Evolutionary conservation across 305 asterid genomes (phyloP).

Genomic region (Fraxinus paxiana): DNA sequence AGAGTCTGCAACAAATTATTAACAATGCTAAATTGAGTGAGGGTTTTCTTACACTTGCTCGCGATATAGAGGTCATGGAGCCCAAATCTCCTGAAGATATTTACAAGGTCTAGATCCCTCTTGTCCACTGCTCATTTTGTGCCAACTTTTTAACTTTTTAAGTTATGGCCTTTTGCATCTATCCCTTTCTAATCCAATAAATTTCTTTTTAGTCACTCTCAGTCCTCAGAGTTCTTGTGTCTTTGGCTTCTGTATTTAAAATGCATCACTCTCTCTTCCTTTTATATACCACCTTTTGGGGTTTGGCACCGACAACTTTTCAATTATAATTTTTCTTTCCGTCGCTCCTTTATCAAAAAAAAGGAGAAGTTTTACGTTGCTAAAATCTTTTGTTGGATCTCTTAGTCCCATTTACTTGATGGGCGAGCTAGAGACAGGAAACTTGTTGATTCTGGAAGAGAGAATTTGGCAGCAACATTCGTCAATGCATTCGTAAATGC

Average conservation of each 20-base stretch:
- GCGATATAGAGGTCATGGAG: constrained; percentile 98
- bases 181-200: neutral
- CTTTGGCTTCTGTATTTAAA: neutral
- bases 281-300: neutral
- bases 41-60: constrained; percentile 96
- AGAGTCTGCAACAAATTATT: constrained; percentile 68
- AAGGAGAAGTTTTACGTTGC: neutral
- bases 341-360: neutral
- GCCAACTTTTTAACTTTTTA: neutral
- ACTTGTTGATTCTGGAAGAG: constrained; percentile 87
- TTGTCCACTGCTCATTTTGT: constrained; percentile 1
- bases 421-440: constrained; percentile 90
- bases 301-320: neutral
- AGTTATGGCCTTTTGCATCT: neutral
- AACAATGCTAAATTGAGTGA: constrained; percentile 76
- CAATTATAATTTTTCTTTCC: neutral
- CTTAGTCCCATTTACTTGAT: constrained; percentile 87
- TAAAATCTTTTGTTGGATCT: constrained; percentile 14
- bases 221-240: neutral
- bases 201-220: neutral
- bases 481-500: constrained; percentile 98
- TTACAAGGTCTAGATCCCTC: constrained; percentile 57
- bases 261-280: neutral
- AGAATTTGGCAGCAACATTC: constrained; percentile 96
- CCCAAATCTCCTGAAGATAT: constrained; percentile 96